Evolutionary conservation across 345 rosid genomes (phyloP), one percentile per base, ranked within the genome.

Genomic region (Aethionema arabicum): DNA sequence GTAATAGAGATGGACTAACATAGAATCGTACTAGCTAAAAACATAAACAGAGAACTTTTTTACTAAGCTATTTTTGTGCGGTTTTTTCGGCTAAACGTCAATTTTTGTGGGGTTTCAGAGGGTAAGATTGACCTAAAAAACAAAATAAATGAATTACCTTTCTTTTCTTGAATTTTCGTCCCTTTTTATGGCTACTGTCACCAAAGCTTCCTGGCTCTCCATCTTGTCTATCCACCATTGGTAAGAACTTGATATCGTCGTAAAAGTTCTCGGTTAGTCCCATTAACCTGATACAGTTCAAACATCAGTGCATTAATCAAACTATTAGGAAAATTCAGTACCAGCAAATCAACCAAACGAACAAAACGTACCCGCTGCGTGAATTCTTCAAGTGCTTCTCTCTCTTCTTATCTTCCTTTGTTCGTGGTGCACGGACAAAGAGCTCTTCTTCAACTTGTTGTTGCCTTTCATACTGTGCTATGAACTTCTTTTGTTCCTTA

Each of bases 331-430:
- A 29, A 57, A 12, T 36, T 51, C 12, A 14, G 41, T 48, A 12
- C 43, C 30, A 49, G 12, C 39, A 32, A 39, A 63, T 54, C 32
- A 46, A 41, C 4, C 4, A 8, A 8, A 2, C 44, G n/a, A 8
- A 40, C 8, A 47, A 48, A 41, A 52, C 76, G 11, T 84, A 93
- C 96, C 99, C 99, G 70, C 78, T 82, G 78, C 87, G 72, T 53
- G 96, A 83, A 76, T 87, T 85, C 80, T 69, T 72, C 62, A 87
- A 75, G 73, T 78, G 83, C 72, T 87, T 93, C 67, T 79, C 83
- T 77, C 62, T 72, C 78, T 70, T 81, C 69, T 83, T 93, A 73
- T 93, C 95, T 71, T 61, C 59, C 80, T 75, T 90, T 2, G 95
- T 78, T 51, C 87, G 63, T 53, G 95, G 85, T 67, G 84, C 95